Percentiles rank a stretch among this genome's conserved stretches.
Conservation (phyloP, 768 basidiomycete species). For the Suillus cothurnatus region DNA sequence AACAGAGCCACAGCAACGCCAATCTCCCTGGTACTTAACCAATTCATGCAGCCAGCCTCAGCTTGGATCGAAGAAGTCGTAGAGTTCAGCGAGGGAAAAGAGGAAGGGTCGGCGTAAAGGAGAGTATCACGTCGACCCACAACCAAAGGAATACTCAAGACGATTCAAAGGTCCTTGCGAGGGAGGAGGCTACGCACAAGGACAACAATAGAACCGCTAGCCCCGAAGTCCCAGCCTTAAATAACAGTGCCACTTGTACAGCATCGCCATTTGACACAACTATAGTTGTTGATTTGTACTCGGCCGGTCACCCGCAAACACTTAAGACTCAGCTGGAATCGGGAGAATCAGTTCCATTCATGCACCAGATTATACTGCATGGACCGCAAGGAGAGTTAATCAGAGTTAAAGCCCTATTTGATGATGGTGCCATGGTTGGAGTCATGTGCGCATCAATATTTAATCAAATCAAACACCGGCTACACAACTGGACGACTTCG, state of each 20-base stretch:
- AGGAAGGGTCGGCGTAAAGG: neutral
- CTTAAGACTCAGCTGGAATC: too few species aligned
- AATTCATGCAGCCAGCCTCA: neutral
- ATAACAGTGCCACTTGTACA: too few species aligned
- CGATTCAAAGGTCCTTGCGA: neutral
- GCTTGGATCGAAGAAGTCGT: neutral
- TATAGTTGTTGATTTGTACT: neutral
- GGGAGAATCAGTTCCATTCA: neutral
- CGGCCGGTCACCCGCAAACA: too few species aligned
- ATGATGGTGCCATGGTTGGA: constrained; percentile 35
- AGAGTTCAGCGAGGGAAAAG: neutral
- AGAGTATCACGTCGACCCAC: neutral
- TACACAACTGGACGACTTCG: constrained; percentile 14
- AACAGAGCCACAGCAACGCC: neutral
- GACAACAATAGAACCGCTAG: too few species aligned
- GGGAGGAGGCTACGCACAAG: neutral
- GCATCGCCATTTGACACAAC: too few species aligned
- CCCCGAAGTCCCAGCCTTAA: too few species aligned
- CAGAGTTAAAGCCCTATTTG: constrained; percentile 19
- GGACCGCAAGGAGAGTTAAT: constrained; percentile 19
- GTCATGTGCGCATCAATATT: constrained; percentile 24
- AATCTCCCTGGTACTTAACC: neutral
- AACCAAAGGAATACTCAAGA: neutral
- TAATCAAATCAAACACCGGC: neutral
- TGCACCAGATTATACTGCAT: neutral